Evolutionary conservation across 495 filamentous ascomycete genomes (phyloP).

Genomic region (Neurospora sp.): DNA sequence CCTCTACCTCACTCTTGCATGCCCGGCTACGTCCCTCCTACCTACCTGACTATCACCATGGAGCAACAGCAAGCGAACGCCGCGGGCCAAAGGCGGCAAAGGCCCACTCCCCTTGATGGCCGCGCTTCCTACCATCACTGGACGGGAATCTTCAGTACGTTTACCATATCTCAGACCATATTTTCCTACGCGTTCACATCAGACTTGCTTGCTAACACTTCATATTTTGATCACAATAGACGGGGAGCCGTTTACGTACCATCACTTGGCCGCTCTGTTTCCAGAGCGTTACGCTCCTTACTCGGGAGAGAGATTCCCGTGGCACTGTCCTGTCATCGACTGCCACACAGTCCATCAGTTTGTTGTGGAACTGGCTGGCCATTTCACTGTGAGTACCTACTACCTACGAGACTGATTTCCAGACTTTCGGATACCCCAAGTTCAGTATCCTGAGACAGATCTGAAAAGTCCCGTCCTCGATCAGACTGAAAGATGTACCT

Average conservation of each 20-base stretch:
- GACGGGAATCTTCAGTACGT: neutral
- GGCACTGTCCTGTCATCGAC: neutral
- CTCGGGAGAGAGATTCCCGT: neutral
- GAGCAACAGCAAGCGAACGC: neutral
- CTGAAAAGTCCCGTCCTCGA: neutral
- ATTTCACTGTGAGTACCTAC: neutral
- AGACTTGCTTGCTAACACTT: neutral
- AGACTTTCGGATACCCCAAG: neutral
- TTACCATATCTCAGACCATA: neutral
- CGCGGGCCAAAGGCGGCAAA: neutral
- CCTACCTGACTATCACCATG: neutral
- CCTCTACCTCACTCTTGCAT: neutral
- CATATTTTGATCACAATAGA: neutral
- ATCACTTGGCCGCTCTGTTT: neutral
- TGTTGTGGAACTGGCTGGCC: neutral
- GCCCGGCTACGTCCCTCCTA: neutral
- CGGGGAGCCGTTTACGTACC: neutral
- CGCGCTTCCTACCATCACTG: neutral
- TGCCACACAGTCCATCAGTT: neutral
- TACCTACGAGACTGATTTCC: neutral
- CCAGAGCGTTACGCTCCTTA: neutral
- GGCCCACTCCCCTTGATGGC: neutral
- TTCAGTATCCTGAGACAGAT: neutral
- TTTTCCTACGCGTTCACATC: neutral
- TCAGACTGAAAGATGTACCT: neutral